A percentile compares a stretch with the other conserved stretches of the same genome.
Conservation (phyloP, 2,329 filamentous ascomycete species). For the Diplodia intermedia region DNA sequence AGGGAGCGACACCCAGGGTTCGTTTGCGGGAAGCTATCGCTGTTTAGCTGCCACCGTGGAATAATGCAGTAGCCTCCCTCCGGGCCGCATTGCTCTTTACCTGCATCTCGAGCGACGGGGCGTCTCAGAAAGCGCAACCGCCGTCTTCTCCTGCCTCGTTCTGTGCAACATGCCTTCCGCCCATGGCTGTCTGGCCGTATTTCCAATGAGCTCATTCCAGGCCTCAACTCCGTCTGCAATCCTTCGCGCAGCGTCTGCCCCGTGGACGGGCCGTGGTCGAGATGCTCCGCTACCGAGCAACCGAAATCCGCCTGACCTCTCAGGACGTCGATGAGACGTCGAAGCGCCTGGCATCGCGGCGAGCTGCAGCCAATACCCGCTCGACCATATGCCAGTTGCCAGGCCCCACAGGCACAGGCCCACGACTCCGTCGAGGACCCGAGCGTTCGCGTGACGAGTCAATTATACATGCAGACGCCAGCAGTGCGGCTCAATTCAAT, state of each 20-base stretch:
- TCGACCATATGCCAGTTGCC: constrained; percentile 23
- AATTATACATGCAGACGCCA: constrained; percentile 32
- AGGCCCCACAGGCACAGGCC: constrained; percentile 32
- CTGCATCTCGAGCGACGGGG: neutral
- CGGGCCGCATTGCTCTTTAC: neutral
- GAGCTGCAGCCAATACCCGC: constrained; percentile 33
- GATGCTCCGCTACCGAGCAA: constrained; percentile 47
- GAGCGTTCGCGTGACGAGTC: constrained; percentile 43
- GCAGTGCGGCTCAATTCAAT: constrained; percentile 13
- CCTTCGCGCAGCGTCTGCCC: neutral
- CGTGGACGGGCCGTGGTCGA: neutral
- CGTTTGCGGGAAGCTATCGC: constrained; percentile 6
- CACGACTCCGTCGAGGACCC: constrained; percentile 43
- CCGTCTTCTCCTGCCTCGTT: constrained; percentile 4
- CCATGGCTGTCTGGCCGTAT: constrained; percentile 2
- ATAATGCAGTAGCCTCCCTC: constrained; percentile 4
- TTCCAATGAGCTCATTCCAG: constrained; percentile 13
- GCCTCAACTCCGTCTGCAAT: constrained; percentile 7
- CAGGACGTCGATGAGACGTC: constrained; percentile 47
- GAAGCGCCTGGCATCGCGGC: constrained; percentile 42
- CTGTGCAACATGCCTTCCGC: constrained; percentile 26
- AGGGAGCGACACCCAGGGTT: constrained; percentile 1
- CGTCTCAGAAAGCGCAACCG: neutral
- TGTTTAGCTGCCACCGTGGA: neutral
- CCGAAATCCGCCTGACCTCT: constrained; percentile 47